Conservation (phyloP, 129 eudicot genomes). For the Tanacetum coccineum region DNA sequence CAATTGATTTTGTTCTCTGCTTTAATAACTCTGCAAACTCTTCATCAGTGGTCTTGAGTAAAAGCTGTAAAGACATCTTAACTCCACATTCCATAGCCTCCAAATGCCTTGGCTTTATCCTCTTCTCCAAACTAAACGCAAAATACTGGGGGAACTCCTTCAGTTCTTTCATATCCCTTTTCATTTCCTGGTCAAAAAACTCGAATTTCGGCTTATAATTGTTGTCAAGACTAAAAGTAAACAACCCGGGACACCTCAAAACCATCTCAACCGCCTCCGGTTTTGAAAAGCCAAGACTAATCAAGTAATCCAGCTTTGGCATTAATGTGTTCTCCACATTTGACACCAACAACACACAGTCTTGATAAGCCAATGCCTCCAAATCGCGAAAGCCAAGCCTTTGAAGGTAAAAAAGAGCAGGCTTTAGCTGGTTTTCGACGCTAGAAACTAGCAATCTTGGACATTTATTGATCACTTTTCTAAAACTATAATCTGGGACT, state of each 20-base stretch:
- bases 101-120: constrained; percentile 76
- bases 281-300: constrained; percentile 62
- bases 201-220: constrained; percentile 80
- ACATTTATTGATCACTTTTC: constrained; percentile 78
- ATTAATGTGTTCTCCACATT: constrained; percentile 74
- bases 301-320: constrained; percentile 69
- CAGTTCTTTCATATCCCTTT: constrained; percentile 58
- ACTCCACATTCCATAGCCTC: constrained; percentile 56
- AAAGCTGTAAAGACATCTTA: constrained; percentile 46
- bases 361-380: constrained; percentile 66
- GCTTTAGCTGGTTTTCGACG: constrained; percentile 69
- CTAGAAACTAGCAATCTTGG: constrained; percentile 79
- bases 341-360: constrained; percentile 74
- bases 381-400: constrained; percentile 69
- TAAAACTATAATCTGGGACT: constrained; percentile 53
- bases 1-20: constrained; percentile 17
- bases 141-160: constrained; percentile 85
- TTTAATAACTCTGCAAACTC: constrained; percentile 54
- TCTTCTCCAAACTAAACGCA: constrained; percentile 89
- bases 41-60: constrained; percentile 82
- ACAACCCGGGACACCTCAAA: constrained; percentile 77
- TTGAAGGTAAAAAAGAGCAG: constrained; percentile 69
- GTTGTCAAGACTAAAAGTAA: constrained; percentile 84
- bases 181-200: constrained; percentile 57
- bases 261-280: constrained; percentile 78